Percentiles rank a stretch among this genome's conserved stretches.
Evolutionary conservation across 768 basidiomycete genomes (phyloP).

Genomic region (Asterophora lycoperdoides): DNA sequence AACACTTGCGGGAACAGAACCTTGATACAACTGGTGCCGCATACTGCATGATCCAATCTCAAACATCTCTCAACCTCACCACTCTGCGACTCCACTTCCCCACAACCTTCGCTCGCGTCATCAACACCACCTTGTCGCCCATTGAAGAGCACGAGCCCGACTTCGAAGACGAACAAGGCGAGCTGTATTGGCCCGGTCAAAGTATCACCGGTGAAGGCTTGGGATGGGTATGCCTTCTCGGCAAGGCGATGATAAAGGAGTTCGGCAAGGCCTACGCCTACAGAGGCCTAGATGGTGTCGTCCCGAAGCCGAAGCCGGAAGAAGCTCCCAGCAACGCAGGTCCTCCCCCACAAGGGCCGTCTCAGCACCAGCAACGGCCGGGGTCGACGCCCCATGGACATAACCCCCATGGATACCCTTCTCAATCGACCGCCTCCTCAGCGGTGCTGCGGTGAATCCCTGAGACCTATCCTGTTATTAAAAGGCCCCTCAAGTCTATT

Average conservation of each 20-base stretch:
- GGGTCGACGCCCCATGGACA: slow-evolving; percentile 18
- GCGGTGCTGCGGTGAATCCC: slow-evolving; percentile 8
- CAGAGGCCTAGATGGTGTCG: slow-evolving; percentile 64
- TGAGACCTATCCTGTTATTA: slow-evolving; percentile 10
- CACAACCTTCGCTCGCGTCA: slow-evolving; percentile 68
- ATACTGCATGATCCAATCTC: slow-evolving; percentile 46
- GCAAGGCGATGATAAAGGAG: slow-evolving; percentile 82
- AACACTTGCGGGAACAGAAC: slow-evolving; percentile 40
- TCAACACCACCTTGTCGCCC: slow-evolving; percentile 55
- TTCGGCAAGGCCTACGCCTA: slow-evolving; percentile 76
- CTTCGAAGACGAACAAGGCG: slow-evolving; percentile 81
- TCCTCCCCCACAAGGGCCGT: slow-evolving; percentile 6
- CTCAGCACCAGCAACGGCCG: slow-evolving; percentile 14
- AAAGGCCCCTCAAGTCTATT: slow-evolving; percentile 3
- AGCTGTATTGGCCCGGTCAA: slow-evolving; percentile 82
- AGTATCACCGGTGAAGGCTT: slow-evolving; percentile 70
- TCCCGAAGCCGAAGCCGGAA: slow-evolving; percentile 57
- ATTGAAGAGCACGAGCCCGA: slow-evolving; percentile 77
- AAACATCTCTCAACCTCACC: slow-evolving; percentile 58
- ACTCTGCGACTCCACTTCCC: slow-evolving; percentile 70
- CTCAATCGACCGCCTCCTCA: slow-evolving; percentile 7
- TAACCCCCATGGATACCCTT: slow-evolving; percentile 13
- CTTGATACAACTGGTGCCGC: slow-evolving; percentile 36
- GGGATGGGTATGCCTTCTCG: slow-evolving; percentile 85
- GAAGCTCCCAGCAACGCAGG: slow-evolving; percentile 14